Evolutionary conservation across 805 yeast genomes (phyloP).

Genomic region (Lipomyces spencermartinsiae): DNA sequence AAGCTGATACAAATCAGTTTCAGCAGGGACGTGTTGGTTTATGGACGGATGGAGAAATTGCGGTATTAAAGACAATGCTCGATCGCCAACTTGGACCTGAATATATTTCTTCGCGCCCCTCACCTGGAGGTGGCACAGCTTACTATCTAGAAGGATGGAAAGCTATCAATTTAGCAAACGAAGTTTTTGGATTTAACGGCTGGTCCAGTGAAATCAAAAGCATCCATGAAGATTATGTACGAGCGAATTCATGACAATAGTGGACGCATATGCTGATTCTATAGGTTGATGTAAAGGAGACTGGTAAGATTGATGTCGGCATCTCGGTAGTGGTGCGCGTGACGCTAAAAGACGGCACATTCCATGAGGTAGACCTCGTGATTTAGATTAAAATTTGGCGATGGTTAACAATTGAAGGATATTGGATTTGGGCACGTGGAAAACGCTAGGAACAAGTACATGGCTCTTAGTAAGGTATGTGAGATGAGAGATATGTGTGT

Average conservation of each 20-base stretch:
- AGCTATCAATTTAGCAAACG: slow-evolving; percentile 73
- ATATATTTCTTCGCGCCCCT: slow-evolving; percentile 64
- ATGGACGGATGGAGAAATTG: slow-evolving; percentile 37
- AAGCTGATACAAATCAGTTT: slow-evolving; percentile 5
- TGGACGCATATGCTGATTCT: neutral
- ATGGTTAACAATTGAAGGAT: slow-evolving; percentile 46
- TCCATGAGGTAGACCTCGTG: slow-evolving; percentile 55
- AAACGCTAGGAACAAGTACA: slow-evolving; percentile 57
- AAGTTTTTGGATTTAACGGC: slow-evolving; percentile 78
- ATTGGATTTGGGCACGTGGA: slow-evolving; percentile 77
- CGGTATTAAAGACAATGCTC: slow-evolving; percentile 41
- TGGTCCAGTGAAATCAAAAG: slow-evolving; percentile 71
- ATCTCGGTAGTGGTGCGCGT: slow-evolving; percentile 61
- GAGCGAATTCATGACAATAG: slow-evolving; percentile 17
- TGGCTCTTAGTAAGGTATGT: slow-evolving; percentile 68
- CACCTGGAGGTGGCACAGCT: slow-evolving; percentile 60
- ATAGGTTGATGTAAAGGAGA: slow-evolving; percentile 6
- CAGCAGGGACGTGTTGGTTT: slow-evolving; percentile 13
- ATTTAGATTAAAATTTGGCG: neutral
- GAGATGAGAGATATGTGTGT: neutral
- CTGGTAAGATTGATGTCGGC: slow-evolving; percentile 31
- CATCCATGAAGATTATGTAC: slow-evolving; percentile 63
- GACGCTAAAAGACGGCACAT: slow-evolving; percentile 79
- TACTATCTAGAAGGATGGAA: slow-evolving; percentile 78
- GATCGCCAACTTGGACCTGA: slow-evolving; percentile 62